Evolutionary conservation across 2,329 filamentous ascomycete species (phyloP), one percentile per base, ranked within the genome.

Genomic region (Colletotrichum karsti): DNA sequence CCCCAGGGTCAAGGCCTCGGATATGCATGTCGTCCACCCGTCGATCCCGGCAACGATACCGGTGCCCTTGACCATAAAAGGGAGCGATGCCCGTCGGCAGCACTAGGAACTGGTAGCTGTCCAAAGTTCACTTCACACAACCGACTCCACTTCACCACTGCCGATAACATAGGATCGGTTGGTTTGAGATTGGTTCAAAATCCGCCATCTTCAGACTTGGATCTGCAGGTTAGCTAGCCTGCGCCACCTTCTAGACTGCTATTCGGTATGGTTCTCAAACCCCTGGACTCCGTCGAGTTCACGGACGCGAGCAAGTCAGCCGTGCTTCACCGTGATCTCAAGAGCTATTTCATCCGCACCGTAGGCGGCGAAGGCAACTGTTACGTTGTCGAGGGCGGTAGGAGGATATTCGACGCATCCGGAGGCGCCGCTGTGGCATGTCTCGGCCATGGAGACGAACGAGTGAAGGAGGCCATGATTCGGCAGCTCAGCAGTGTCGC

Each of bases 341-440:
- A 18, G 24, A 13, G 44, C 22, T 75, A 65, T 3, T 59, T 59
- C 20, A 33, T 44, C 9, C 44, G 41, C 12, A 26, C 37, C 18
- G 30, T 54, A 10, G 60, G 60, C n/a, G 60, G 87, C 82, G 1
- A 74, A 75, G 0, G 82, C 81, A 0, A 74, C 76, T 12, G 77
- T 78, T 33, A 73, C 82, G 9, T 73, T 70, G 1, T 76, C 79
- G 6, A 70, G 74, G 8, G 74, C 24, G 82, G 79, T 10, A 63
- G 69, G 4, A 72, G 71, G 8, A 74, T 79, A n/a, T 67, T 81
- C 18, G 79, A 81, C 58, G 78, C 77, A 8, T 77, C 74, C 46
- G 73, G 77, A 54, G 79, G 79, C 12, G 77, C 79, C 2, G 77
- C 79, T 1, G 77, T 79, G 6, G 73, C 77, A 7, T 75, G 73